Conservation (phyloP, 306 rosid genomes). For the Inga leiocalycina region DNA sequence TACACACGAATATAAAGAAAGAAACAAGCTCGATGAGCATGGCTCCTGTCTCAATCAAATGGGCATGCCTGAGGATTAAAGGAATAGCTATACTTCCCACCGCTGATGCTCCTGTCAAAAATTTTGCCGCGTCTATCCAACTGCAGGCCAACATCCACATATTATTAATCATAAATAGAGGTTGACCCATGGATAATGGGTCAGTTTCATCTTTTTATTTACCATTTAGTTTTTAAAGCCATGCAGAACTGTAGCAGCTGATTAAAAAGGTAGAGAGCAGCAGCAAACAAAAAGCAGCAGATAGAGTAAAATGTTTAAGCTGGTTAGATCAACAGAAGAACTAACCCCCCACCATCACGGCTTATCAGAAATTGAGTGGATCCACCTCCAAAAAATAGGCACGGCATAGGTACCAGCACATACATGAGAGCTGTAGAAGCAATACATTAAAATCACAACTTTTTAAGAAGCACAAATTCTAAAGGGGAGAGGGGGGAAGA, state of each 20-base stretch:
- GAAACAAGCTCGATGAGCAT: slow-evolving; percentile 94
- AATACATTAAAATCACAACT: slow-evolving; percentile 13
- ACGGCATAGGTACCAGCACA: slow-evolving; percentile 90
- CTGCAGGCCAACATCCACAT: slow-evolving; percentile 47
- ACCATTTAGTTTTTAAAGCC: slow-evolving; percentile 1
- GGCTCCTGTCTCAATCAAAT: slow-evolving; percentile 92
- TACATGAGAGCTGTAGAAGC: slow-evolving; percentile 89
- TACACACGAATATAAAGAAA: slow-evolving; percentile 86
- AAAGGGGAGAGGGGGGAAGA: not conserved
- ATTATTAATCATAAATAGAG: not conserved
- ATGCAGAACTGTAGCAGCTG: slow-evolving; percentile 7
- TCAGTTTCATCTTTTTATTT: not conserved
- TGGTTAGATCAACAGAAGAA: slow-evolving; percentile 11
- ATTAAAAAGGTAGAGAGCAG: not conserved
- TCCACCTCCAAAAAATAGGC: slow-evolving; percentile 96
- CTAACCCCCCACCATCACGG: slow-evolving; percentile 67
- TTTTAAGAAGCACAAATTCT: not conserved
- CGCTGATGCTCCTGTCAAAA: slow-evolving; percentile 91
- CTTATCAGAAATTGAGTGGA: slow-evolving; percentile 78
- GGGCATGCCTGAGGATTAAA: slow-evolving; percentile 86
- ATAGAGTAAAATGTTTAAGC: slow-evolving; percentile 10
- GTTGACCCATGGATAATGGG: not conserved
- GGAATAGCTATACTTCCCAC: slow-evolving; percentile 96
- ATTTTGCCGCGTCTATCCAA: slow-evolving; percentile 96
- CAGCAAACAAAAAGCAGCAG: slow-evolving; percentile 8